Evolutionary conservation across 2,329 filamentous ascomycete genomes (phyloP), one percentile per base, ranked within the genome.

Genomic region (Nigrospora sphaerica): DNA sequence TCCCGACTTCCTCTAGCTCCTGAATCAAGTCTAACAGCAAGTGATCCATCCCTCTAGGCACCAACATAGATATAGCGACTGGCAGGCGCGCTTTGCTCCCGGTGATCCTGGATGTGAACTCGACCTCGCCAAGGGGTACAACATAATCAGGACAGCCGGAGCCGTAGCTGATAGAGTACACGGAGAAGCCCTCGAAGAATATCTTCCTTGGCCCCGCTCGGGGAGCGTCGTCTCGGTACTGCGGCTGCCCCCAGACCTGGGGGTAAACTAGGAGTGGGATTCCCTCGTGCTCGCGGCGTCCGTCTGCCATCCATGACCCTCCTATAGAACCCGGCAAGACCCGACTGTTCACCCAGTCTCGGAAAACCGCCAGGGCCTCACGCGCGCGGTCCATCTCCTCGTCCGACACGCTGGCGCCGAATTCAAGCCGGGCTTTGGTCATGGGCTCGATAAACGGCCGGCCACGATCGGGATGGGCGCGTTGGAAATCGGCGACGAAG

Each of bases 181-280:
- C 36, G 5, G 51, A 55, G 37, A 54, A 50, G 2, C 51, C 51
- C 16, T 33, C 47, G 49, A 49, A 55, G 42, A 55, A 56, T 31
- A 54, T 28, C 13, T 50, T 28, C 12, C 43, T 47, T 18, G 32
- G 19, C 14, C 32, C 38, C 9, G 38, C 36, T 12, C 34, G 19
- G 13, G 35, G 31, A 12, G 40, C 32, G n/a, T 56, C 51, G 44
- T 52, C 46, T 10, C 54, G 44, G 23, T 54, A 56, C 18, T 28
- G 37, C 7, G 52, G 52, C 19, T n/a, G 34, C 16, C 52, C 54
- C 51, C 50, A 48, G 43, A 35, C 47, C 33, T 52, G 49, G 12
- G 51, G 49, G 17, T 55, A 54, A 19, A 56, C 44, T 12, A 54
- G 37, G n/a, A 55, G 23, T 12, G 54, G 48, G 6, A 56, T 44